Evolutionary conservation across 2,329 filamentous ascomycete genomes (phyloP), one percentile per base, ranked within the genome.

Genomic region (Zelopaecilomyces penicillatus): DNA sequence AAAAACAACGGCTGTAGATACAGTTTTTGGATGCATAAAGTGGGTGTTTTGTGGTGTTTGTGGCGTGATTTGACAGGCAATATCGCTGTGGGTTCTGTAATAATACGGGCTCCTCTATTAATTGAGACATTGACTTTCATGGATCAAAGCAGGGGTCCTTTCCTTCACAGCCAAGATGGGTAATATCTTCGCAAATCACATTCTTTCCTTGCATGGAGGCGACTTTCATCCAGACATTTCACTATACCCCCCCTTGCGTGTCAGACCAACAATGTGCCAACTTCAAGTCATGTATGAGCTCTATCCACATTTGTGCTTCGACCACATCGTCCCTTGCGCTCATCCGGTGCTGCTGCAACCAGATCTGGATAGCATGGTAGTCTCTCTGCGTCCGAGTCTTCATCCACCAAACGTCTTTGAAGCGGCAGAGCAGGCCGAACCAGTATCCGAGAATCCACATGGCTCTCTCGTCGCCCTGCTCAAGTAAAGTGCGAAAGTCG

Each of bases 391-490:
- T 46, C 30, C 54, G 41, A 37, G 36, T 34, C 8, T 43, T 35
- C n/a, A 50, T 46, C 54, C 56, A 58, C 56, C 57, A 58, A 5
- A 51, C 32, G 9, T 53, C 45, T 19, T 19, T 19, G 12, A 54
- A 50, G 4, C 55, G 50, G 11, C 50, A 49, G 43, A 56, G 40
- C 39, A 59, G 35, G 5, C 53, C 57, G 19, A 58, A 49, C 49
- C 55, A 55, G 19, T 52, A 57, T 10, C 51, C 51, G 31, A 57
- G 41, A 12, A 59, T 39, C 55, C 57, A 56, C 38, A 56, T 48
- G 5, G 54, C 54, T 6, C 50, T 42, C 36, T 53, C 50, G 32
- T 54, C 50, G 5, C 48, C 45, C 5, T 42, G 29, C 35, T 53
- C 48, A 8, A 57, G 26, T 33, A 54, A 38, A 4, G 45, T 38